A percentile compares a stretch with the other conserved stretches of the same genome.
Conservation (phyloP, 2,329 filamentous ascomycete species). For the Curvularia sp. region DNA sequence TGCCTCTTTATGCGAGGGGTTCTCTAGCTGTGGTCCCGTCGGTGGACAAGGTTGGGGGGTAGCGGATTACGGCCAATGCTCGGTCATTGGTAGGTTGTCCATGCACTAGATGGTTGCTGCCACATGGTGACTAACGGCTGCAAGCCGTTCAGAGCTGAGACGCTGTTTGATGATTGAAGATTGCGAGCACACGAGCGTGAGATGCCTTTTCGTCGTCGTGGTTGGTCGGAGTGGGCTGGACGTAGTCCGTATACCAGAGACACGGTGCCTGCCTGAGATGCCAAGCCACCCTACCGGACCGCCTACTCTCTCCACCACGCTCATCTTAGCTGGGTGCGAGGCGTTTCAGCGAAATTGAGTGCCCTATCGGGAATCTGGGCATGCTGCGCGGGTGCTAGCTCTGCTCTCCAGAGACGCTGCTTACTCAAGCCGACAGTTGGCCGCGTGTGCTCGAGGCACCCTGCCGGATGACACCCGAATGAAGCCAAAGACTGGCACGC, state of each 20-base stretch:
- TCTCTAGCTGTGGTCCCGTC: background rate
- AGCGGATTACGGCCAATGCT: background rate
- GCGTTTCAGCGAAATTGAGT: background rate
- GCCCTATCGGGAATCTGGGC: too few relatives aligned
- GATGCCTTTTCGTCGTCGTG: background rate
- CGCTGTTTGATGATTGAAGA: background rate
- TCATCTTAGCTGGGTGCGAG: background rate
- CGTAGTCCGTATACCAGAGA: background rate
- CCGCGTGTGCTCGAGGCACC: too few relatives aligned
- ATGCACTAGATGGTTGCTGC: constrained; percentile 10
- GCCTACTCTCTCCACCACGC: background rate
- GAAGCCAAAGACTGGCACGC: background rate
- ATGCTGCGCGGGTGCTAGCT: background rate
- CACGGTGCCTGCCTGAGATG: background rate
- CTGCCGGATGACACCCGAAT: too few relatives aligned
- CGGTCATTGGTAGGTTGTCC: background rate
- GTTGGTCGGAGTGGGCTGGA: background rate
- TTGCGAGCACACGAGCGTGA: background rate
- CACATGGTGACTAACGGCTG: constrained; percentile 4
- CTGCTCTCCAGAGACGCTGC: background rate
- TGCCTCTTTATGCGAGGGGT: constrained; percentile 1
- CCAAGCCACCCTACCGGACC: constrained; percentile 4
- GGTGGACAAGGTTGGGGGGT: constrained; percentile 2
- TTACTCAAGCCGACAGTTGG: background rate
- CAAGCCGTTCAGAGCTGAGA: background rate